Conservation (phyloP, 1,284 basidiomycete species). For the Pseudozyma pruni region DNA sequence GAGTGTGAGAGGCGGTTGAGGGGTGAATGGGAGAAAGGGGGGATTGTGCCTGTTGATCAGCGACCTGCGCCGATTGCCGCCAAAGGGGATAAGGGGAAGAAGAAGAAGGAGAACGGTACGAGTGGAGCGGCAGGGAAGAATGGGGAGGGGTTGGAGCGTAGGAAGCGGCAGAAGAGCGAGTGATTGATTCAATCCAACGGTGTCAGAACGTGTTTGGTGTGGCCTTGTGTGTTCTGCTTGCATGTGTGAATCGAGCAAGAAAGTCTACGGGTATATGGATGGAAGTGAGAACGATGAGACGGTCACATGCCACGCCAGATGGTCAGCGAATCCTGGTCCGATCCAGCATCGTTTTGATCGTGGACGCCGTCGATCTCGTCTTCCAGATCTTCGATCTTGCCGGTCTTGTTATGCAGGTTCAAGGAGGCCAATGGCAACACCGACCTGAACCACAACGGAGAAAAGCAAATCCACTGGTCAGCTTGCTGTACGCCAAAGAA, state of each 20-base stretch:
- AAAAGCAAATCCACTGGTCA: background rate
- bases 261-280: slow-evolving; percentile 16
- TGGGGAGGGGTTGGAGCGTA: slow-evolving; percentile 7
- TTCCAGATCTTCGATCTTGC: slow-evolving; percentile 14
- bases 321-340: slow-evolving; percentile 10
- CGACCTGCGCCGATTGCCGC: slow-evolving; percentile 20
- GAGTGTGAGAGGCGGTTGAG: slow-evolving; percentile 50
- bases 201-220: background rate
- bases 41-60: slow-evolving; percentile 54
- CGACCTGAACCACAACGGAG: slow-evolving; percentile 1
- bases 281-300: background rate
- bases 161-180: slow-evolving; percentile 55
- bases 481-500: background rate
- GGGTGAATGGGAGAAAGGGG: slow-evolving; percentile 52
- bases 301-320: slow-evolving; percentile 48
- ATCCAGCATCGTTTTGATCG: background rate
- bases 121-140: slow-evolving; percentile 3
- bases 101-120: slow-evolving; percentile 17
- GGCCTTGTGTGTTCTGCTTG: background rate
- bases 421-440: slow-evolving; percentile 25
- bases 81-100: slow-evolving; percentile 39
- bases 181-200: slow-evolving; percentile 2
- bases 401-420: slow-evolving; percentile 19
- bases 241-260: background rate
- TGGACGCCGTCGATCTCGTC: slow-evolving; percentile 17